These are phyloP conservation scores for Leccinum ochraceum DNA, from an alignment of 768 basidiomycete species.

Conservation along the genomic window DNA sequence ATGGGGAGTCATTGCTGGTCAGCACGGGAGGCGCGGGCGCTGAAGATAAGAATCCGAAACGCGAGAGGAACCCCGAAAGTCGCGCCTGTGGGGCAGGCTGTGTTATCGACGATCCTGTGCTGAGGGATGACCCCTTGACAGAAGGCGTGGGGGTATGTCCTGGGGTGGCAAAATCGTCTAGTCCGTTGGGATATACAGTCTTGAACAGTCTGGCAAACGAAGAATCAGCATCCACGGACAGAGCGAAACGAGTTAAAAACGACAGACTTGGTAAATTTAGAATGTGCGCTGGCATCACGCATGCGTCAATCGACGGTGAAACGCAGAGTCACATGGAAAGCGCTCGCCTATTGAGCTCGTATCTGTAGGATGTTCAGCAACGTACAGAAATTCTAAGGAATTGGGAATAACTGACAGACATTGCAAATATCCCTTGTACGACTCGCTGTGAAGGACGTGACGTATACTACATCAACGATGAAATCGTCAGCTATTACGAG, in stretches of 20 bases:
- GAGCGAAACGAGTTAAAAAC: neutral
- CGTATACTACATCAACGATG: constrained; percentile 5
- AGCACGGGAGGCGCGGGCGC: constrained; percentile 14
- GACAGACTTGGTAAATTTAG: constrained; percentile 70
- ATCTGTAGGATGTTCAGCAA: constrained; percentile 32
- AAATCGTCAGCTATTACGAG: neutral
- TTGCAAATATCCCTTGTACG: constrained; percentile 77
- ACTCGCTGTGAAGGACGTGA: constrained; percentile 49
- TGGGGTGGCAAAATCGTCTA: constrained; percentile 47
- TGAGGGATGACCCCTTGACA: constrained; percentile 34
- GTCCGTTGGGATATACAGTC: constrained; percentile 62
- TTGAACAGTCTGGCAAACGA: constrained; percentile 56
- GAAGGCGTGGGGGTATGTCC: constrained; percentile 36
- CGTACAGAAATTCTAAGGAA: neutral
- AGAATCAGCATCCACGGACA: constrained; percentile 5
- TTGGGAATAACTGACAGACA: constrained; percentile 54
- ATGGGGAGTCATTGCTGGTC: constrained; percentile 22
- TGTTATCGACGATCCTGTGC: constrained; percentile 18
- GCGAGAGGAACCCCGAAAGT: constrained; percentile 38
- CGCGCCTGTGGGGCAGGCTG: constrained; percentile 18
- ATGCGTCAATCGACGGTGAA: constrained; percentile 23
- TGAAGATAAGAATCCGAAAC: constrained; percentile 30
- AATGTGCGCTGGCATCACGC: constrained; percentile 49
- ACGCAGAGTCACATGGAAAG: neutral
- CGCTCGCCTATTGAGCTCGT: constrained; percentile 55